Percentiles rank a stretch among this genome's conserved stretches.
phyloP scores from a whole-genome alignment of 768 basidiomycete genomes.

The Psilocybe tampanensis region DNA sequence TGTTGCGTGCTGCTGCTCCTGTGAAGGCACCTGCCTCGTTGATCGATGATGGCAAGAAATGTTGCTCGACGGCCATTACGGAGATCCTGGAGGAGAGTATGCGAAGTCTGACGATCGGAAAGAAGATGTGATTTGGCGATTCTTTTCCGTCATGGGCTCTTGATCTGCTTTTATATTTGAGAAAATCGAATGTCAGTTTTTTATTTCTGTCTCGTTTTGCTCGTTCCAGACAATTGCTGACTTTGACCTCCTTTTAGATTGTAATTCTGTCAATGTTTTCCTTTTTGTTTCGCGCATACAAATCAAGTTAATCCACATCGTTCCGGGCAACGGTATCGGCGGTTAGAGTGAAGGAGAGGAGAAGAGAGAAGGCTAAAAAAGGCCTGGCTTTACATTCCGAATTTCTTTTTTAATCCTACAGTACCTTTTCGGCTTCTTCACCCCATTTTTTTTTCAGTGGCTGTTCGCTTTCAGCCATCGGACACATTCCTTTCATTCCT shows the following conservation, averaged over 20 bases:
- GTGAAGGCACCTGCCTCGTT: not conserved
- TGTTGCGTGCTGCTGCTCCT: conserved; percentile 8
- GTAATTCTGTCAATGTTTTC: not conserved
- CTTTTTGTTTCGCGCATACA: not conserved
- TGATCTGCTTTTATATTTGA: not conserved
- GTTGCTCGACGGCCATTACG: conserved; percentile 22
- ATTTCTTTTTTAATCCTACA: not conserved
- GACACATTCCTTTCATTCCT: not conserved
- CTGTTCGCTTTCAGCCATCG: not conserved
- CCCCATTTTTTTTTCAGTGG: not conserved
- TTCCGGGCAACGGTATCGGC: not conserved
- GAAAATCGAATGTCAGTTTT: conserved; percentile 2
- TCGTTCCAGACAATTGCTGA: not conserved
- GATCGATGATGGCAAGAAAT: conserved; percentile 26
- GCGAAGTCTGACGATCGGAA: conserved; percentile 62
- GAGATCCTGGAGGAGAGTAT: conserved; percentile 68
- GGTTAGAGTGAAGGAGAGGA: not conserved
- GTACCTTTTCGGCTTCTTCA: not conserved
- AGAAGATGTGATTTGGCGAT: conserved; percentile 38
- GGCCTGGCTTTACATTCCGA: not conserved
- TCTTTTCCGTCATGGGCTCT: not conserved
- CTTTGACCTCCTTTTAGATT: not conserved
- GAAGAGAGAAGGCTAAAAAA: not conserved
- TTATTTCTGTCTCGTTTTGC: not conserved
- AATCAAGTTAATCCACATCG: not conserved